Conservation (phyloP, 2,329 filamentous ascomycete genomes). For the Bipolaris victoriae region DNA sequence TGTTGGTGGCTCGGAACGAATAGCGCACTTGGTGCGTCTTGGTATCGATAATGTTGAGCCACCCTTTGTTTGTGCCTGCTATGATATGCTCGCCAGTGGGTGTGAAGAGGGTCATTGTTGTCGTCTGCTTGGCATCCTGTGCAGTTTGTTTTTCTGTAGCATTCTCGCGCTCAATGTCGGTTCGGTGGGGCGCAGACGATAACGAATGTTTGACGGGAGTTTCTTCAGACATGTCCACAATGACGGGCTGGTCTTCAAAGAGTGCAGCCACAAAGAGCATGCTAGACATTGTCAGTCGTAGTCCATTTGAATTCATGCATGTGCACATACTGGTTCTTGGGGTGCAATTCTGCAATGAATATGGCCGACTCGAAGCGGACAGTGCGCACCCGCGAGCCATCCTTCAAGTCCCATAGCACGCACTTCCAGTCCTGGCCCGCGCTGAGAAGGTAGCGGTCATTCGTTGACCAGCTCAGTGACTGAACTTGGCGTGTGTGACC, state of each 20-base stretch:
- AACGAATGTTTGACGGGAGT: constrained; percentile 77
- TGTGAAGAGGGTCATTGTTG: constrained; percentile 90
- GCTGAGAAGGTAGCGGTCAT: constrained; percentile 88
- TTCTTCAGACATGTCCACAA: constrained; percentile 78
- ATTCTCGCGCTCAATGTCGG: constrained; percentile 71
- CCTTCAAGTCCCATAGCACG: constrained; percentile 89
- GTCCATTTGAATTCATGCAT: not conserved
- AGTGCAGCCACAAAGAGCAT: constrained; percentile 87
- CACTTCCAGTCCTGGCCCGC: constrained; percentile 97
- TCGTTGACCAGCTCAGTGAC: constrained; percentile 91
- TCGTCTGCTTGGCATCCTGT: constrained; percentile 93
- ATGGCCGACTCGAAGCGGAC: constrained; percentile 92
- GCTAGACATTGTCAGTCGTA: constrained; percentile 53
- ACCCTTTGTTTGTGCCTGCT: constrained; percentile 92
- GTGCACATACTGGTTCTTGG: constrained; percentile 75
- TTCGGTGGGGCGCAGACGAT: constrained; percentile 80
- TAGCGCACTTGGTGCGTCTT: constrained; percentile 82
- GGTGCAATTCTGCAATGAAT: constrained; percentile 95
- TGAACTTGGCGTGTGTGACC: constrained; percentile 95
- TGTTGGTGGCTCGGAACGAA: constrained; percentile 84
- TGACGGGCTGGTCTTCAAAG: constrained; percentile 88
- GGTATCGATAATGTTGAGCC: constrained; percentile 92
- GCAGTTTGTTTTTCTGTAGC: constrained; percentile 84
- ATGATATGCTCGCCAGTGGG: constrained; percentile 85
- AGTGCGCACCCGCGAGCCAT: constrained; percentile 74